Base-by-base conservation (phyloP, 805 yeast genomes). In the Saturnispora mendoncae region DNA sequence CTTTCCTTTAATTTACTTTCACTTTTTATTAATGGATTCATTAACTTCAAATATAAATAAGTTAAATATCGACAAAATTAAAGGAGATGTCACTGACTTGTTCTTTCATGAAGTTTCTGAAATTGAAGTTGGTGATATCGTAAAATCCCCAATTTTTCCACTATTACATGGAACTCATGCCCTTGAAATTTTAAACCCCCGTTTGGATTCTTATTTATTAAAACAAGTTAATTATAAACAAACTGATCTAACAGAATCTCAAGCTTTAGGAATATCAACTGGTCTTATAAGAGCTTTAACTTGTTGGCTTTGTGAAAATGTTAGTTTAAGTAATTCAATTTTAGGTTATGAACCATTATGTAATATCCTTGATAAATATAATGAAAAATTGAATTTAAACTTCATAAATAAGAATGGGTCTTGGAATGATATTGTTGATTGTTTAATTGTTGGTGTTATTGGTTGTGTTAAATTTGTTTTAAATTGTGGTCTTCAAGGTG, bases 91-190 rank as follows among this genome's bases (percentile, higher is more conserved):
- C n/a, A 82, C 88, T 0, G 52, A 60, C 4, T 56, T 62, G n/a
- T 63, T 83, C 31, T 66, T 70, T 38, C 46, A 56, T 3, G 62
- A 73, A 15, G 53, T 57, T 12, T 40, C 52, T 1, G 30, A 44
- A 21, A 46, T 59, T 9, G 39, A 41, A 14, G 69, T 72, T 29
- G 80, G 78, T 25, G 66, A 71, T 36, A 76, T 90, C 15, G 73
- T 74, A 4, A 76, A 76, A 50, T 68, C 73, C 8, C 70, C 75
- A 0, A 61, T 62, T 21, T 85, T 86, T 61, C 74, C 77, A 41
- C 67, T 90, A 35, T 66, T 81, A 46, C 86, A 85, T 51, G 94
- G 96, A 0, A 84, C 96, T 1, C 79, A 88, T 49, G 95, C 97
- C 0, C 64, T 86, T 46, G 97, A 88, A 57, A 71, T 80, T 12